phyloP scores from a whole-genome alignment of 805 yeast genomes.

The Monosporozyma yasuniensis region DNA sequence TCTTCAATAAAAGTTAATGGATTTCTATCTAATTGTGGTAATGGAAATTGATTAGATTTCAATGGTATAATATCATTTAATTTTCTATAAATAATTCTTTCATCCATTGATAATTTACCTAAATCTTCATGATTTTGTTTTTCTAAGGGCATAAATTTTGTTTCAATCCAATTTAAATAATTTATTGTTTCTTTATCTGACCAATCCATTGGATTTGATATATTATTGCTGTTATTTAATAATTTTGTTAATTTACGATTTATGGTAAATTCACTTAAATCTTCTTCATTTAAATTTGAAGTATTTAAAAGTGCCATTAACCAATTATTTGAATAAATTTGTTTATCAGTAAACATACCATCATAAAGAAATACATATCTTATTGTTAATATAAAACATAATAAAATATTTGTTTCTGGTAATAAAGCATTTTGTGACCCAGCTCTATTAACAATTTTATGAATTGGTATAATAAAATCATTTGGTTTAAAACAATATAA shows the following conservation, averaged over 20 bases:
- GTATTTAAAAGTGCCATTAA: constrained; percentile 1
- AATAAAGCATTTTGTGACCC: neutral
- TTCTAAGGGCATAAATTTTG: constrained; percentile 11
- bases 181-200: constrained; percentile 12
- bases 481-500: neutral
- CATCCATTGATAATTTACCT: constrained; percentile 18
- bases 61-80: constrained; percentile 23
- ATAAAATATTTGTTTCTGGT: constrained; percentile 18
- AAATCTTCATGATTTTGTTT: constrained; percentile 9
- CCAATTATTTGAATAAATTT: constrained; percentile 11
- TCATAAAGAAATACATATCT: constrained; percentile 16
- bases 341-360: constrained; percentile 6
- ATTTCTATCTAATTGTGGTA: neutral
- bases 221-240: constrained; percentile 3
- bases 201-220: constrained; percentile 13
- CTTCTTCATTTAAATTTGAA: neutral
- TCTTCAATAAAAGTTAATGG: constrained; percentile 14
- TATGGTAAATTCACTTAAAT: constrained; percentile 1
- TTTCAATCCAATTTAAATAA: constrained; percentile 26
- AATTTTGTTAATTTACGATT: constrained; percentile 6
- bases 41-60: constrained; percentile 2
- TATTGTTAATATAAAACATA: constrained; percentile 18
- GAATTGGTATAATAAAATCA: constrained; percentile 1
- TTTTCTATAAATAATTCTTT: constrained; percentile 24
- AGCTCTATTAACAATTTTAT: neutral